Evolutionary conservation across 2,329 filamentous ascomycete species (phyloP), one percentile per base, ranked within the genome.

Genomic region (Grosmannia penicillata): DNA sequence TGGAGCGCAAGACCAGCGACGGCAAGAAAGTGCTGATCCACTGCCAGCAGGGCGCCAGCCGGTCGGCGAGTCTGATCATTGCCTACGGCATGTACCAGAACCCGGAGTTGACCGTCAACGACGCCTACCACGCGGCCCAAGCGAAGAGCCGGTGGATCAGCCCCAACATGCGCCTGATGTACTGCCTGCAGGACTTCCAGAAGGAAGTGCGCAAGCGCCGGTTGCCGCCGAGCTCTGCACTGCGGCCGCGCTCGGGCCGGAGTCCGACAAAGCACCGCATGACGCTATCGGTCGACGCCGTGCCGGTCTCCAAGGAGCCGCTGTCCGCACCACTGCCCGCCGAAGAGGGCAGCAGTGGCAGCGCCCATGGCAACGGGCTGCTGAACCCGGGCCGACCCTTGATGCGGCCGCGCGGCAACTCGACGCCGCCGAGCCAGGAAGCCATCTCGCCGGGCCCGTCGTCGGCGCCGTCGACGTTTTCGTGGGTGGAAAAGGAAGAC

Each of bases 101-200:
- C 43, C 82, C 82, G 2, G 69, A 75, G 6, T 60, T 85, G 49
- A 83, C 70, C 48, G 82, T 89, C 38, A 86, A 89, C 51, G 82
- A 89, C 53, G 82, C 83, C 3, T 91, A 91, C 53, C 76, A 85
- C 53, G 71, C 77, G 3, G 82, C 84, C 3, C 85, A 93, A 58
- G 69, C 73, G 38, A 81, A 81, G 59, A 91, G 83, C 56, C 75
- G 70, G 51, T 93, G 84, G 83, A 89, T 93, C 49, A 86, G 83
- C 42, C 83, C 83, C 0, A 93, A 93, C 56, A 93, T 93, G 84
- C 83, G 83, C 48, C 66, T 93, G 47, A 86, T 93, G 68, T 91
- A 91, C 66, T 86, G 84, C 48, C 62, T 93, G 34, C 82, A 87
- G 54, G 82, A 89, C 51, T 89, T 87, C 53, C 75, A 78, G 48